phyloP scores from a whole-genome alignment of 2,329 filamentous ascomycete species.

The Trichoderma arundinaceum region DNA sequence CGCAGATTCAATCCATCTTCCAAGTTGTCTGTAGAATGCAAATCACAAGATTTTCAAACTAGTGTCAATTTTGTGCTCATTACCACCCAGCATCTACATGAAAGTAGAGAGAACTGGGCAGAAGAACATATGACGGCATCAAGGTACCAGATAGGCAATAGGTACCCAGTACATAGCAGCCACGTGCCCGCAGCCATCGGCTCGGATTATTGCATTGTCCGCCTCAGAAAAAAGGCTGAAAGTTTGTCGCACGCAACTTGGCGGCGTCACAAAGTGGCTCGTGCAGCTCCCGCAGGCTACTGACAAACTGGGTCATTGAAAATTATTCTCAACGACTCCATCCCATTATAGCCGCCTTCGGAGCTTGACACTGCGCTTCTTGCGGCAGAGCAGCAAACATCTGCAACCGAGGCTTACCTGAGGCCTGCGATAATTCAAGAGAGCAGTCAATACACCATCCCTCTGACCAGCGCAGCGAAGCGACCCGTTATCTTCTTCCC shows the following conservation, averaged over 20 bases:
- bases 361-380: slow-evolving; percentile 33
- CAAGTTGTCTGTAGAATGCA: too few relatives aligned
- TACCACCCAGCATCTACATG: too few relatives aligned
- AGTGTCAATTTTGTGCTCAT: too few relatives aligned
- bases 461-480: slow-evolving; percentile 17
- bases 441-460: background rate
- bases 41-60: too few relatives aligned
- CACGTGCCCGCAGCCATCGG: slow-evolving; percentile 29
- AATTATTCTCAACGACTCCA: slow-evolving; percentile 38
- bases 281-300: slow-evolving; percentile 29
- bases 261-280: slow-evolving; percentile 30
- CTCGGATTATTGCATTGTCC: slow-evolving; percentile 26
- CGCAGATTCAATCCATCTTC: too few relatives aligned
- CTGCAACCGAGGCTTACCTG: slow-evolving; percentile 24
- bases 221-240: slow-evolving; percentile 9
- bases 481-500: slow-evolving; percentile 9
- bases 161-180: background rate
- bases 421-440: background rate
- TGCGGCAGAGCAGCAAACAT: slow-evolving; percentile 30
- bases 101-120: too few relatives aligned
- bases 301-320: slow-evolving; percentile 33
- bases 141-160: background rate
- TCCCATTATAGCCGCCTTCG: slow-evolving; percentile 32
- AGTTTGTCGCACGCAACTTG: slow-evolving; percentile 1
- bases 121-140: background rate